Base-by-base conservation (phyloP, 305 asterid species). In the Solanum hybrid region DNA sequence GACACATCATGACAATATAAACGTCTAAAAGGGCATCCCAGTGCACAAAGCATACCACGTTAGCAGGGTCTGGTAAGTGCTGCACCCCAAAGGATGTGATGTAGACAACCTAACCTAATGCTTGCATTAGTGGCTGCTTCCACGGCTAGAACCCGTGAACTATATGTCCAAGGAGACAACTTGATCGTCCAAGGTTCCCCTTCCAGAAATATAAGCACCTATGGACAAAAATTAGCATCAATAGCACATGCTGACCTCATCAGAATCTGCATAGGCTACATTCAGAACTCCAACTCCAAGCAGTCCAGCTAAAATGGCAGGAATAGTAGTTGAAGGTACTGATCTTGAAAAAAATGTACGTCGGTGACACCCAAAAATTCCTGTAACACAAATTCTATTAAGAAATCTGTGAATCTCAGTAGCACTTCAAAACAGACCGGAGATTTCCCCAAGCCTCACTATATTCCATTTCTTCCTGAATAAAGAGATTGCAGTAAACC, bases 251-350 rank as follows among this genome's bases (percentile, higher is more conserved):
- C 94, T 64, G 60, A 95, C 99, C 98, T 94, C 98, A 87, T 87
- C 90, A 34, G 95, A 81, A 90, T 97, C 98, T 35, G 98, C 98
- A 91, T 92, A 93, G 19, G 96, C 95, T 88, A 94, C 93, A 81
- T 93, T 94, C 36, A 92, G 89, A 76, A 92, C 76, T 84, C 98
- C 96, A 92, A 92, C 91, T 89, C 99, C 99, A 90, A 97, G 92
- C 77, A 96, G 86, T 87, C 98, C 99, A 92, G 98, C 96, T 80
- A 97, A 91, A 73, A 91, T 85, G 31, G 94, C 89, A 77, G 94
- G 95, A 90, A 90, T 69, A 69, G 89, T 87, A 87, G 90, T 86
- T 40, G 89, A 90, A 35, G 90, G 82, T 32, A 45, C 73, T 56
- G 89, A 78, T 77, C 89, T 84, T 86, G 89, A 88, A 88, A 87